Evolutionary conservation across 2,329 filamentous ascomycete species (phyloP).

Genomic region (Epichloe coenophiala): DNA sequence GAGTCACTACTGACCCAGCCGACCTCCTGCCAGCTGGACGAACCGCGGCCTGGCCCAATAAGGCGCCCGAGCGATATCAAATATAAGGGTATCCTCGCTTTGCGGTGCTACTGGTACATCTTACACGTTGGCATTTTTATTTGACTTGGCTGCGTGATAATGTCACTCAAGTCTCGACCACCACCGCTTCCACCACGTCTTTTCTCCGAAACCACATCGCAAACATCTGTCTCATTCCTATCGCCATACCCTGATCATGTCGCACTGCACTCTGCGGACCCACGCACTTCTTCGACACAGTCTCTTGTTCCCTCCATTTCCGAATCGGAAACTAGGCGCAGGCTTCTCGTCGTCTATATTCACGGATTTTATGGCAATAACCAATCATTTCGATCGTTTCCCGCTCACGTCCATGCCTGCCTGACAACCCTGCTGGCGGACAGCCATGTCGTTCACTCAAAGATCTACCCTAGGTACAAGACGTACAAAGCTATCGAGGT

Average conservation of each 20-base stretch:
- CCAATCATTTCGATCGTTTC: slow-evolving; percentile 77
- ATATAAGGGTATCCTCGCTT: too few species aligned
- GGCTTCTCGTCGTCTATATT: slow-evolving; percentile 66
- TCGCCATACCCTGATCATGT: not conserved
- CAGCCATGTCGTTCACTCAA: slow-evolving; percentile 72
- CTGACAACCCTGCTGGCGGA: slow-evolving; percentile 53
- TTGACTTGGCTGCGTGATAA: not conserved
- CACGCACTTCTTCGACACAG: slow-evolving; percentile 35
- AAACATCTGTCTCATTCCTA: not conserved
- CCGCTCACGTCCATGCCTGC: slow-evolving; percentile 70
- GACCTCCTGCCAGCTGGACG: not conserved
- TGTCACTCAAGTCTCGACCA: not conserved
- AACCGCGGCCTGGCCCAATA: not conserved
- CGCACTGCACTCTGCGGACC: slow-evolving; percentile 19
- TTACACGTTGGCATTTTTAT: too few species aligned
- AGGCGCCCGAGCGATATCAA: not conserved
- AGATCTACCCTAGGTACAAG: slow-evolving; percentile 71
- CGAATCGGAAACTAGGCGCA: slow-evolving; percentile 27
- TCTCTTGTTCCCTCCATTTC: slow-evolving; percentile 22
- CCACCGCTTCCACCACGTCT: slow-evolving; percentile 1
- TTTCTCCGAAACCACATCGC: not conserved
- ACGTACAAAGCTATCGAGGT: slow-evolving; percentile 59
- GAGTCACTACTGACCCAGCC: not conserved
- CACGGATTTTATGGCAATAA: slow-evolving; percentile 88
- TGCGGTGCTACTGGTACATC: too few species aligned